Base-by-base conservation (phyloP, 441 rosid genomes). In the Breynia disticha region DNA sequence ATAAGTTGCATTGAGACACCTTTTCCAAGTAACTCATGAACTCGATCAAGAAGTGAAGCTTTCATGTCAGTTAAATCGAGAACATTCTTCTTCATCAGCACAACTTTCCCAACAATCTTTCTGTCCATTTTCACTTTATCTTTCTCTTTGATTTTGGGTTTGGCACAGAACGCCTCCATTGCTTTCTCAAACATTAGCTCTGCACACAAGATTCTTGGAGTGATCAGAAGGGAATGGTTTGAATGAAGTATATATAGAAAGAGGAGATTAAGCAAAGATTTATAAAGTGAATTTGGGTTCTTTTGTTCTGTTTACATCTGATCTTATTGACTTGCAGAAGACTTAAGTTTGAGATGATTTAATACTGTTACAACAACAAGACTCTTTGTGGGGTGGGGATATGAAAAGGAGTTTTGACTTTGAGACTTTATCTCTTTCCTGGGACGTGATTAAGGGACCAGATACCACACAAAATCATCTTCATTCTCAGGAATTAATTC, bases 71-170 rank as follows among this genome's bases (percentile, higher is more conserved):
- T 60, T 46, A 78, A 61, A 55, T 80, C 87, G 54, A 83, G 42
- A 28, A 80, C 74, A 55, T 76, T 80, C 66, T 80, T 83, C 68
- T 80, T 80, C 90, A 78, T 80, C 72, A 80, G 61, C 45, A 78
- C 69, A 10, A 78, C 81, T 13, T 48, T 71, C 56, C 78, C 90
- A 22, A 37, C 62, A 39, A 83, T 71, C 74, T 66, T 72, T 58
- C 28, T 41, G 45, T 12, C 59, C 52, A 16, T 50, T 7, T 47
- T 55, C 20, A 13, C 52, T 10, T 18, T 0, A 46, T 53, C 66
- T 54, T 35, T 55, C 7, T 39, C 50, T 14, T 20, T 16, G 10
- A 50, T 54, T 44, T 45, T 58, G 0, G 64, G 59, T 19, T 17
- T 46, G 5, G 10, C 24, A 49, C 74, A 78, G 39, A 55, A 64